phyloP scores from a whole-genome alignment of 306 rosid species.

The Quercus dentata region DNA sequence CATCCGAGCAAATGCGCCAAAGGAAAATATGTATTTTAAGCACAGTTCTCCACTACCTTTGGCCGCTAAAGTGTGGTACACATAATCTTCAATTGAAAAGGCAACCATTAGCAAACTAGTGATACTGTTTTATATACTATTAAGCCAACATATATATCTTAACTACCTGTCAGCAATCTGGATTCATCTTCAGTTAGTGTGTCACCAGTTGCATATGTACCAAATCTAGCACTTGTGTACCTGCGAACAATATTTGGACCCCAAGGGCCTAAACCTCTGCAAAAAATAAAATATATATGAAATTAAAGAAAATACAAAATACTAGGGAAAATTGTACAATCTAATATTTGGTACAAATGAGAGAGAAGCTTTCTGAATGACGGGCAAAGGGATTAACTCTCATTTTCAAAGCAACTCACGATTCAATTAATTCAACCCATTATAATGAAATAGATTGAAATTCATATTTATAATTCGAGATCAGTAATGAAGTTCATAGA shows the following conservation, averaged over 20 bases:
- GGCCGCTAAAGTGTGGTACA: conserved; percentile 88
- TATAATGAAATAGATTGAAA: neutral
- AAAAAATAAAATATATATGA: neutral
- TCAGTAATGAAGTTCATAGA: neutral
- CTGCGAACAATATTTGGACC: conserved; percentile 75
- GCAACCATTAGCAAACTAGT: conserved; percentile 23
- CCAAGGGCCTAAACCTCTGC: conserved; percentile 97
- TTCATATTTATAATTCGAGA: neutral
- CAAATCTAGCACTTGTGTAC: conserved; percentile 78
- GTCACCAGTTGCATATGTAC: conserved; percentile 59
- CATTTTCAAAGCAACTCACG: neutral
- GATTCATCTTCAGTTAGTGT: conserved; percentile 65
- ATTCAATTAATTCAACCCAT: neutral
- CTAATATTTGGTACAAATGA: neutral
- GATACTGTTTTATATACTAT: conserved; percentile 1
- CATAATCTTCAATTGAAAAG: conserved; percentile 63
- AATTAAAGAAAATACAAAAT: neutral
- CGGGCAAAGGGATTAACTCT: neutral
- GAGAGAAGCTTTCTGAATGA: neutral
- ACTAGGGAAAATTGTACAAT: neutral
- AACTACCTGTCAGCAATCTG: conserved; percentile 66
- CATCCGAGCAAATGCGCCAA: conserved; percentile 83
- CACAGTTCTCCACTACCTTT: conserved; percentile 96
- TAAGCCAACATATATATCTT: conserved; percentile 15
- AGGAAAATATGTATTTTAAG: conserved; percentile 78